Conservation (phyloP, 495 filamentous ascomycete species). For the Aspergillus sclerotiicarbonarius region DNA sequence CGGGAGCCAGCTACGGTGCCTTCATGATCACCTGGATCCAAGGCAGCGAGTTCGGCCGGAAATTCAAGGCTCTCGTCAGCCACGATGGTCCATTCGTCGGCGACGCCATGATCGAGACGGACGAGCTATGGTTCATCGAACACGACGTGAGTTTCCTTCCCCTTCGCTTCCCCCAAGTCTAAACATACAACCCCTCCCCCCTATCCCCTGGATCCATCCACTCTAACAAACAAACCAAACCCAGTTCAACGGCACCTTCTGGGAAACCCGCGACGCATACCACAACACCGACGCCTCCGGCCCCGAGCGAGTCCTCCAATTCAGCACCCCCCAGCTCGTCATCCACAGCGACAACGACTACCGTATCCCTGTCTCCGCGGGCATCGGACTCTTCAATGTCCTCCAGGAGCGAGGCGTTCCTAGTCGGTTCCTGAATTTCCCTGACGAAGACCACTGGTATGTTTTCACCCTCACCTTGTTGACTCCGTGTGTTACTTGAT, state of each 20-base stretch:
- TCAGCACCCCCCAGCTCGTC: constrained; percentile 46
- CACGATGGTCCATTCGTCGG: constrained; percentile 48
- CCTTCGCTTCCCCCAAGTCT: not conserved
- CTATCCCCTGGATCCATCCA: constrained; percentile 1
- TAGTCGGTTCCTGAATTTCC: constrained; percentile 57
- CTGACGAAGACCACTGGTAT: constrained; percentile 51
- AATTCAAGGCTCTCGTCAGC: constrained; percentile 53
- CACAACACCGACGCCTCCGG: constrained; percentile 43
- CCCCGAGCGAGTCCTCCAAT: constrained; percentile 34
- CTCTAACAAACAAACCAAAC: not conserved
- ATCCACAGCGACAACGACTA: constrained; percentile 48
- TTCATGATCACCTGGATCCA: constrained; percentile 62
- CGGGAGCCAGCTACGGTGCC: constrained; percentile 51
- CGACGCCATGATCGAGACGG: constrained; percentile 42
- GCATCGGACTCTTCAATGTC: constrained; percentile 47
- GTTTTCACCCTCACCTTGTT: no score
- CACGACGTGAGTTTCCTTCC: constrained; percentile 26
- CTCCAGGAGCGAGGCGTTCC: constrained; percentile 51
- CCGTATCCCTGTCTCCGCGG: constrained; percentile 42
- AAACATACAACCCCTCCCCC: constrained; percentile 14
- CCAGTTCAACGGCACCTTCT: constrained; percentile 46
- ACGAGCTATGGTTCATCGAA: constrained; percentile 49
- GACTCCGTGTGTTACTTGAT: no score
- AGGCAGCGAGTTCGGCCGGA: constrained; percentile 48
- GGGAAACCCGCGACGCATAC: constrained; percentile 42